Evolutionary conservation across 768 basidiomycete genomes (phyloP).

Genomic region (Porphyrellus cyaneotinctus): DNA sequence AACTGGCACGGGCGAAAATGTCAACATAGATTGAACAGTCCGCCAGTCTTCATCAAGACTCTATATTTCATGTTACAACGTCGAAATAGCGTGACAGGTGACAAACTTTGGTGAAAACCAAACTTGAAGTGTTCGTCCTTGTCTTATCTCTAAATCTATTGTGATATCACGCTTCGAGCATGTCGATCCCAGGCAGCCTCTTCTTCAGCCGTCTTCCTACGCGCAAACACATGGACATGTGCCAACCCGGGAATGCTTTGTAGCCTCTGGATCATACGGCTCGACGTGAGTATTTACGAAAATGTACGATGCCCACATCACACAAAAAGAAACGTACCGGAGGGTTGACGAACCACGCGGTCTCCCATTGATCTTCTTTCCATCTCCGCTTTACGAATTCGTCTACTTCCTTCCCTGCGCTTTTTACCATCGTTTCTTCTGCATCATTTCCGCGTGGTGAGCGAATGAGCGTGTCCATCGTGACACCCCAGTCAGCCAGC

Average conservation of each 20-base stretch:
- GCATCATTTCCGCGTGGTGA: constrained; percentile 48
- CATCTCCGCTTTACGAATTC: constrained; percentile 63
- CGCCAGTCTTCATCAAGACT: neutral
- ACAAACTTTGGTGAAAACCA: neutral
- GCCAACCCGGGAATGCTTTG: constrained; percentile 80
- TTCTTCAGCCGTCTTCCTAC: constrained; percentile 39
- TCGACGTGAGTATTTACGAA: neutral
- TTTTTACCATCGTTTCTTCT: constrained; percentile 48
- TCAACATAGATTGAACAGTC: neutral
- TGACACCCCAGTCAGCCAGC: constrained; percentile 68
- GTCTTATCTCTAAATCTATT: constrained; percentile 3
- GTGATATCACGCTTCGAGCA: neutral
- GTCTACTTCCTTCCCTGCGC: constrained; percentile 56
- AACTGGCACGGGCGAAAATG: too few species aligned
- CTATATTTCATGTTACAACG: neutral
- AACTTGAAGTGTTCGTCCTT: constrained; percentile 3
- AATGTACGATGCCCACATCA: too few species aligned
- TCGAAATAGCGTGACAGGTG: too few species aligned
- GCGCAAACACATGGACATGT: constrained; percentile 85
- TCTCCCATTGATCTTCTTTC: constrained; percentile 77
- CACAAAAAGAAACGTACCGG: constrained; percentile 53
- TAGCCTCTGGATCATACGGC: constrained; percentile 48
- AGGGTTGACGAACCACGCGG: constrained; percentile 89
- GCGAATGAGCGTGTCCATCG: constrained; percentile 54
- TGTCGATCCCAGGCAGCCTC: constrained; percentile 12